Base-by-base conservation (phyloP, 2,329 filamentous ascomycete genomes). In the Trichoderma hamatum region DNA sequence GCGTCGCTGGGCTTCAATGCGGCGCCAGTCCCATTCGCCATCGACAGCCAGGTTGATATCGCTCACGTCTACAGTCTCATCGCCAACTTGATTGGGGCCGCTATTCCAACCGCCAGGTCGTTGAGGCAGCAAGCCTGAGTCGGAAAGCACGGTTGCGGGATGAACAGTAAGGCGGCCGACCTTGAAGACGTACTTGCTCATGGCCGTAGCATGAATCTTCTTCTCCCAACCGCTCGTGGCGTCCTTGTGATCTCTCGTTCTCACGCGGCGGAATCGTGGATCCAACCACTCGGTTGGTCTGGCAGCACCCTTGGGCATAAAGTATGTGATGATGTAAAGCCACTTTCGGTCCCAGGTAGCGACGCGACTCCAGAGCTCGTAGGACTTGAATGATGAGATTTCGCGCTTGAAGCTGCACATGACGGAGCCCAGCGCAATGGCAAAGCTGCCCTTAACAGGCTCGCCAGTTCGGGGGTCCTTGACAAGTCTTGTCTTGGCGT, bases 121-220 rank as follows among this genome's bases (percentile, higher is more conserved):
- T 69, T 86, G 82, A 0, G 96, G 96, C 62, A 98, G 82, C 77
- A 97, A 82, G 1, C 89, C 89, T 61, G 90, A 90, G 43, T 90
- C 86, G 54, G 87, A 84, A 30, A 98, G 83, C 9, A 95, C 84
- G 58, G 92, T 84, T 73, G 94, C 91, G 0, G 96, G 94, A 72
- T 94, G 89, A 4, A 98, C 88, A 0, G 95, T 98, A 75, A 96
- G 84, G 28, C 95, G 85, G 1, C 91, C 92, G 68, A 93, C 84
- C 82, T 95, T 95, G 78, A 93, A 89, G 51, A 95, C 92, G 78
- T 95, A 95, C 82, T 94, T 94, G 81, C 87, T 90, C 54, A 95
- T 79, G 0, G 89, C 89, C 0, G 90, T 90, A 1, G 92, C 92
- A 73, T 91, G 86, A 49, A 95, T 85, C 70, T 86, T 88, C 79